Evolutionary conservation across 177 flowering plant species (phyloP), one percentile per base, ranked within the genome.

Genomic region (Telopea speciosissima): DNA sequence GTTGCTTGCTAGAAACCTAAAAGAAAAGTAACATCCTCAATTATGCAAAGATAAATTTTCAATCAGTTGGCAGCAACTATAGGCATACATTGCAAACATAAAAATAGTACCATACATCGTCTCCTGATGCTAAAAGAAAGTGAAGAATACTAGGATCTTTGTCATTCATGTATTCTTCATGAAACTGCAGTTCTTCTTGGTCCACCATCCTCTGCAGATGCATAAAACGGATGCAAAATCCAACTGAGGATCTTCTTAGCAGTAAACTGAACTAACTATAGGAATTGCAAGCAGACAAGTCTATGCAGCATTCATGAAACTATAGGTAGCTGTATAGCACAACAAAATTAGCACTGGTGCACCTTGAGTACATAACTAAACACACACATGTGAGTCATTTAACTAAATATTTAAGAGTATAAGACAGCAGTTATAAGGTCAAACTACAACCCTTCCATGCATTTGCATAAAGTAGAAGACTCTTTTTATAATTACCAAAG

Each of bases 1-100:
- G 90, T 84, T 94, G 99, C 86, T 94, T 94, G 81, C 99, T 92
- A 22, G 99, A 87, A 65, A 94, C 97, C 99, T 94, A 73, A 71
- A 83, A 78, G 8, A 74, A 8, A 77, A 25, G 23, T 4, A 66
- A 70, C 62, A 68, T 56, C 13, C 70, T 42, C 52, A 60, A 64
- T 66, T 22, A 67, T 36, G 40, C 23, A 56, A 44, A 42, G 62
- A 45, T 6, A n/a, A 6, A 33, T 21, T 22, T 24, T 25, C 8
- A 28, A 63, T 54, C 40, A 24, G 23, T 36, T 62, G 23, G 24
- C 25, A 49, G 36, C 17, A 24, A 19, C 10, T 66, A 49, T 58
- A 42, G 26, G 62, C 44, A 70, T 26, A 56, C 36, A 8, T 16
- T 25, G 24, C 44, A 62, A 26, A 63, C 22, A 62, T 19, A 69